Evolutionary conservation across 805 yeast species (phyloP).

Genomic region (Candida corydali): DNA sequence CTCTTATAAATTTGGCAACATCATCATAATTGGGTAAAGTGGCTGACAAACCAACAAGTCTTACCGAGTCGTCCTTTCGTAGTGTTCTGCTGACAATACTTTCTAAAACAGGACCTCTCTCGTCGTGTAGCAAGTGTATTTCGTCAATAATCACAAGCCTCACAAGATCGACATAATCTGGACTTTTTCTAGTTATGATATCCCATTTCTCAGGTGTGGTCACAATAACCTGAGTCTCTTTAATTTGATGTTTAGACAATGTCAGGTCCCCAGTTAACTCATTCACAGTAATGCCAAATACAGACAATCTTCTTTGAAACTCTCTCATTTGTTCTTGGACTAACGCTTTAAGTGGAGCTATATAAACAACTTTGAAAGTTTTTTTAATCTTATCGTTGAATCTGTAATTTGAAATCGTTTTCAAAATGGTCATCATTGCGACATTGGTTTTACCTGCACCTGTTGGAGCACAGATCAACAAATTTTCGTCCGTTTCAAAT

Average conservation of each 20-base stretch:
- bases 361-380: conserved; percentile 74
- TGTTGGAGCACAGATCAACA: conserved; percentile 93
- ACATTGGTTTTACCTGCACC: conserved; percentile 99
- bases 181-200: conserved; percentile 79
- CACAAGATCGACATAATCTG: conserved; percentile 58
- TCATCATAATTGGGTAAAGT: conserved; percentile 86
- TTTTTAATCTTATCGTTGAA: conserved; percentile 41
- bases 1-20: conserved; percentile 78
- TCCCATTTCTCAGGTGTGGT: conserved; percentile 99
- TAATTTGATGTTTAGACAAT: conserved; percentile 69
- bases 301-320: conserved; percentile 62
- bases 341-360: conserved; percentile 91
- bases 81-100: conserved; percentile 76
- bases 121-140: conserved; percentile 87
- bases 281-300: conserved; percentile 66
- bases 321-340: conserved; percentile 94
- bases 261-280: conserved; percentile 91
- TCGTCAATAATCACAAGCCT: conserved; percentile 82
- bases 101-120: conserved; percentile 92
- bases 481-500: conserved; percentile 62
- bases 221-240: conserved; percentile 75
- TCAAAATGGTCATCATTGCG: conserved; percentile 78
- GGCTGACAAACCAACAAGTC: conserved; percentile 87
- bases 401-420: conserved; percentile 53
- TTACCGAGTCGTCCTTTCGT: conserved; percentile 47